These are phyloP conservation scores for Tilletia setariae DNA, from an alignment of 1,284 basidiomycete species.

Conservation along the genomic window DNA sequence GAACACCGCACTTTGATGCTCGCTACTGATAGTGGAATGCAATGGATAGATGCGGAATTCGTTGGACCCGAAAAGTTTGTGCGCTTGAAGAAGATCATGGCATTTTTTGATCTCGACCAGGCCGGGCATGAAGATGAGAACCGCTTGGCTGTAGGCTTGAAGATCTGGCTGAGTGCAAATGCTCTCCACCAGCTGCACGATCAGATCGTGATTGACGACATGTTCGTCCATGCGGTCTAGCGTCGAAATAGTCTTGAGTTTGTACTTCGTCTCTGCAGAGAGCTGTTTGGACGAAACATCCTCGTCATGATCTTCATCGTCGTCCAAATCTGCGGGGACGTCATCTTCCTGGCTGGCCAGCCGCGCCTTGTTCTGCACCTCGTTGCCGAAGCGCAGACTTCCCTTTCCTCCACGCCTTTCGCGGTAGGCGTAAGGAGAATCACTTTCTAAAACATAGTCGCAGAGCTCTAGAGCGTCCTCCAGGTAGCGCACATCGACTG, in stretches of 20 bases:
- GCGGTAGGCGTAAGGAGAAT: slow-evolving; percentile 72
- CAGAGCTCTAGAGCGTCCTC: slow-evolving; percentile 89
- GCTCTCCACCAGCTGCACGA: slow-evolving; percentile 76
- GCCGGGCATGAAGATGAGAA: slow-evolving; percentile 91
- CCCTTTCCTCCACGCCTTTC: slow-evolving; percentile 24
- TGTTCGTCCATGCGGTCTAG: slow-evolving; percentile 85
- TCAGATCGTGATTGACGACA: slow-evolving; percentile 63
- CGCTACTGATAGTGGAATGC: slow-evolving; percentile 70
- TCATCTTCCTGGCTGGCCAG: slow-evolving; percentile 63
- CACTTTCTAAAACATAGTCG: slow-evolving; percentile 72
- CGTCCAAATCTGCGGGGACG: slow-evolving; percentile 65
- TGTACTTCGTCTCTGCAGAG: slow-evolving; percentile 60
- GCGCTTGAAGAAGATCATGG: slow-evolving; percentile 75
- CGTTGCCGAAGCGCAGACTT: slow-evolving; percentile 59
- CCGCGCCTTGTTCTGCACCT: slow-evolving; percentile 21
- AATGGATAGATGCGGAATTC: slow-evolving; percentile 79
- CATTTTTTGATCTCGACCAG: slow-evolving; percentile 77
- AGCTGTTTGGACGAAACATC: not conserved
- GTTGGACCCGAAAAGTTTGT: slow-evolving; percentile 69
- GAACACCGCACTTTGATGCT: slow-evolving; percentile 86
- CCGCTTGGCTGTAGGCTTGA: slow-evolving; percentile 70
- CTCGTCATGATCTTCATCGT: slow-evolving; percentile 66
- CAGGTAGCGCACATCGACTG: slow-evolving; percentile 80
- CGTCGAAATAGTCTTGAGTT: slow-evolving; percentile 69
- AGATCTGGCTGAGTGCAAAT: slow-evolving; percentile 69